These are phyloP conservation scores for Lathyrus sativus DNA, from an alignment of 306 rosid genomes.

Conservation along the genomic window DNA sequence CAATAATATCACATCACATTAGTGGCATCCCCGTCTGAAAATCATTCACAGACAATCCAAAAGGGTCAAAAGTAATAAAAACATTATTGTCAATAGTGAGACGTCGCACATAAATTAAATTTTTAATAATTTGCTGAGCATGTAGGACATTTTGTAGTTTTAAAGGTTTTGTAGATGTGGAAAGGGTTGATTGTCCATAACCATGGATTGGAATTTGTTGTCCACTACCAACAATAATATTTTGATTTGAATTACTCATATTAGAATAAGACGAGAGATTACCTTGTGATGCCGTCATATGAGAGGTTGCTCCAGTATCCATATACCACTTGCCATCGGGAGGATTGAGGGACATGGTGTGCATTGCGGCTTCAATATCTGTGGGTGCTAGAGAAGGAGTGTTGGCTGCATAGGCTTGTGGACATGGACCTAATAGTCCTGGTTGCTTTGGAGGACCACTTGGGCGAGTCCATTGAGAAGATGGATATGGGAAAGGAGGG, in stretches of 20 bases:
- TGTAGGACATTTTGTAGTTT: background rate
- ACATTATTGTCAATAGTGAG: background rate
- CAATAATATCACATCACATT: no score
- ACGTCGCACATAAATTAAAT: background rate
- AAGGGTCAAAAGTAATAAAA: slow-evolving; percentile 10
- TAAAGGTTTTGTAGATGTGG: background rate
- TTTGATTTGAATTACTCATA: background rate
- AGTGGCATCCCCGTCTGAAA: background rate
- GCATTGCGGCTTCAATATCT: background rate
- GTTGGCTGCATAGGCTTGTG: background rate
- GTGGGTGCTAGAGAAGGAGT: no score
- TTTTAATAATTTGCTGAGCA: background rate
- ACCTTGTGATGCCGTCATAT: background rate
- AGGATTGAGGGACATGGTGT: background rate
- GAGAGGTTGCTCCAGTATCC: slow-evolving; percentile 2
- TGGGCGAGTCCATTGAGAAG: background rate
- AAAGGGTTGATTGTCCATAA: background rate
- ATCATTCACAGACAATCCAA: slow-evolving; percentile 20
- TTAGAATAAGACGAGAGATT: slow-evolving; percentile 10
- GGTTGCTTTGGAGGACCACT: background rate
- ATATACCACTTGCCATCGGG: background rate
- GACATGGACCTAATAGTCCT: background rate
- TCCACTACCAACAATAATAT: background rate
- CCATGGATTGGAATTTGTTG: background rate
- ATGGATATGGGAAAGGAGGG: background rate